Conservation (phyloP, 2,329 filamentous ascomycete genomes). For the Colletotrichum simmondsii region DNA sequence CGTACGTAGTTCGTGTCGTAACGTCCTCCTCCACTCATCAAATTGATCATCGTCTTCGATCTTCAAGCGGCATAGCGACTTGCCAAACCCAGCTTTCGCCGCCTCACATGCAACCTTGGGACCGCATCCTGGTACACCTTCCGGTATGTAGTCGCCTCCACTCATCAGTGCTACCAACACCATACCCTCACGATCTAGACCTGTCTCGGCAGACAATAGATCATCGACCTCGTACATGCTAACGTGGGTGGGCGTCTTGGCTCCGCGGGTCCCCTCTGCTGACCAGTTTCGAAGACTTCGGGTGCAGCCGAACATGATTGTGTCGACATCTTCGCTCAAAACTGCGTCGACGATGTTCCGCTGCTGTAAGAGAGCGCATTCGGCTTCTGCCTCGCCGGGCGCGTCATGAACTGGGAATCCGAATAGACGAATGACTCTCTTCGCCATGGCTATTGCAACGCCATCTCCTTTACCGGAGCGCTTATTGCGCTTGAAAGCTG, state of each 20-base stretch:
- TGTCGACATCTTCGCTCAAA: conserved; percentile 95
- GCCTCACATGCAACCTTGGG: conserved; percentile 91
- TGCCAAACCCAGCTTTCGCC: conserved; percentile 87
- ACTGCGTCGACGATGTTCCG: conserved; percentile 91
- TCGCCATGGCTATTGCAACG: conserved; percentile 80
- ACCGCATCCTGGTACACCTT: conserved; percentile 88
- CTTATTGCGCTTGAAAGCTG: conserved; percentile 89
- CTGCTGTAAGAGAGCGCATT: conserved; percentile 88
- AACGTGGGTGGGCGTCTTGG: conserved; percentile 84
- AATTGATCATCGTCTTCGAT: conserved; percentile 69
- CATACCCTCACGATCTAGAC: conserved; percentile 88
- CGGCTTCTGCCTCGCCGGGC: conserved; percentile 94
- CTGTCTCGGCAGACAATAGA: conserved; percentile 54
- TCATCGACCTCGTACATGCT: conserved; percentile 78
- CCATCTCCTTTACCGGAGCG: conserved; percentile 72
- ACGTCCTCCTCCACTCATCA: conserved; percentile 74
- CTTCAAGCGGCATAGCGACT: conserved; percentile 74
- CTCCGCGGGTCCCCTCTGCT: conserved; percentile 72
- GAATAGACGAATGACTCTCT: conserved; percentile 85
- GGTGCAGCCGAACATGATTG: conserved; percentile 94
- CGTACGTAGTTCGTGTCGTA: conserved; percentile 81
- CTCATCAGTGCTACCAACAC: conserved; percentile 94
- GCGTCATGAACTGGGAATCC: conserved; percentile 87
- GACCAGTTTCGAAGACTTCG: conserved; percentile 86
- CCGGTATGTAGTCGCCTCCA: conserved; percentile 92